Conservation (phyloP, 257 asterid genomes). For the Paraleonurus japonicus region DNA sequence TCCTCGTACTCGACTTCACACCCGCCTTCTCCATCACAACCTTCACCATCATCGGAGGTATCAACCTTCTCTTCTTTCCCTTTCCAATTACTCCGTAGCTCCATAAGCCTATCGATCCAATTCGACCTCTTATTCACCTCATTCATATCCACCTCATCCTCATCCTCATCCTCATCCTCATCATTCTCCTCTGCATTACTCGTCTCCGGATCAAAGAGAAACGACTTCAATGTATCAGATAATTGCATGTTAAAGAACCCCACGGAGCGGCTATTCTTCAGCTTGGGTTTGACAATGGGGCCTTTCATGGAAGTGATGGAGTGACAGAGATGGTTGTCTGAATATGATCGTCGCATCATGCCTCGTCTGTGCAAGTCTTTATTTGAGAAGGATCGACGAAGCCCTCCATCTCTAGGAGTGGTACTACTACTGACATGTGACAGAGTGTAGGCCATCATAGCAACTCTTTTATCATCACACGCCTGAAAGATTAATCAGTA, state of each 20-base stretch:
- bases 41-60: conserved; percentile 20
- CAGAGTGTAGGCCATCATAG: conserved; percentile 49
- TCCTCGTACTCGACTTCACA: conserved; percentile 63
- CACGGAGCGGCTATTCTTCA: conserved; percentile 42
- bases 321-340: conserved; percentile 48
- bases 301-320: conserved; percentile 32
- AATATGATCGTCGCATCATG: conserved; percentile 35
- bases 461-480: neutral
- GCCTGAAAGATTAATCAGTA: conserved; percentile 1
- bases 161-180: conserved; percentile 15
- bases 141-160: conserved; percentile 25
- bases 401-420: conserved; percentile 33
- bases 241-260: conserved; percentile 52
- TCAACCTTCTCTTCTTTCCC: conserved; percentile 37
- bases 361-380: conserved; percentile 24
- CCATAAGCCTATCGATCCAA: conserved; percentile 71
- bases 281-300: conserved; percentile 39
- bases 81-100: conserved; percentile 59
- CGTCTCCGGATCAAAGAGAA: conserved; percentile 41
- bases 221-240: conserved; percentile 43
- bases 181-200: conserved; percentile 27
- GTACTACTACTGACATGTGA: conserved; percentile 35
- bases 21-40: conserved; percentile 37
- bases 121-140: conserved; percentile 43
- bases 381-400: conserved; percentile 34